A percentile compares a stretch with the other conserved stretches of the same genome.
These are phyloP conservation scores for Clarireedia paspali DNA, from an alignment of 2,329 filamentous ascomycete species.

Conservation along the genomic window DNA sequence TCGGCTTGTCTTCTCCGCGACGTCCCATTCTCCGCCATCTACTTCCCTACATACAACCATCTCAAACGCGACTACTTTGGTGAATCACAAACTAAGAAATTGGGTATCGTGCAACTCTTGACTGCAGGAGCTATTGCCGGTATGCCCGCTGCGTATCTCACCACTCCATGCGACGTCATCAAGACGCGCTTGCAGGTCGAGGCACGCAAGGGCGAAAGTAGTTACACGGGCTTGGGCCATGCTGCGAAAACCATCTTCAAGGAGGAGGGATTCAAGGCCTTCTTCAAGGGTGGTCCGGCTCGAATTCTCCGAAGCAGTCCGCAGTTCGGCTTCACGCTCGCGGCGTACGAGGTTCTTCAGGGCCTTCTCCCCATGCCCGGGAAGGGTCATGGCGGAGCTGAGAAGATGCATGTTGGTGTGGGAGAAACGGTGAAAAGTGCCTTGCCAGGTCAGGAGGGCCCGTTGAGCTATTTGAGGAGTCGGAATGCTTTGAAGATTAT, in stretches of 20 bases:
- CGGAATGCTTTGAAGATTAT: constrained; percentile 94
- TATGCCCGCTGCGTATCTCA: constrained; percentile 89
- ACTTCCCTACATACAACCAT: constrained; percentile 95
- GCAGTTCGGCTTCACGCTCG: constrained; percentile 96
- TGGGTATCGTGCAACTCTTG: constrained; percentile 83
- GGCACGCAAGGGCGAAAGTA: constrained; percentile 86
- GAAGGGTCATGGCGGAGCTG: constrained; percentile 35
- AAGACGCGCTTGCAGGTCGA: constrained; percentile 98
- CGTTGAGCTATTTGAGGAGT: constrained; percentile 57
- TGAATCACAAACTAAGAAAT: constrained; percentile 77
- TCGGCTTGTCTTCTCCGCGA: constrained; percentile 91
- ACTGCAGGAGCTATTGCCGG: constrained; percentile 90
- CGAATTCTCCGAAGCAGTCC: constrained; percentile 92
- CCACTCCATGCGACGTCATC: constrained; percentile 97
- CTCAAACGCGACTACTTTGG: constrained; percentile 92
- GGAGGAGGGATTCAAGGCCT: constrained; percentile 90
- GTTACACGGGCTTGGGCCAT: constrained; percentile 82
- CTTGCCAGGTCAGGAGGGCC: constrained; percentile 25
- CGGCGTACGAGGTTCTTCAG: constrained; percentile 89
- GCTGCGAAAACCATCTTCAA: constrained; percentile 74
- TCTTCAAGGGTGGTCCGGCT: constrained; percentile 97
- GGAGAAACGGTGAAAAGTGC: constrained; percentile 52
- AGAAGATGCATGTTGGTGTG: constrained; percentile 44
- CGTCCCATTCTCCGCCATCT: constrained; percentile 96
- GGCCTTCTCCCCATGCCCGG: constrained; percentile 73